Evolutionary conservation across 2,329 filamentous ascomycete genomes (phyloP).

Genomic region (Colletotrichum cereale): DNA sequence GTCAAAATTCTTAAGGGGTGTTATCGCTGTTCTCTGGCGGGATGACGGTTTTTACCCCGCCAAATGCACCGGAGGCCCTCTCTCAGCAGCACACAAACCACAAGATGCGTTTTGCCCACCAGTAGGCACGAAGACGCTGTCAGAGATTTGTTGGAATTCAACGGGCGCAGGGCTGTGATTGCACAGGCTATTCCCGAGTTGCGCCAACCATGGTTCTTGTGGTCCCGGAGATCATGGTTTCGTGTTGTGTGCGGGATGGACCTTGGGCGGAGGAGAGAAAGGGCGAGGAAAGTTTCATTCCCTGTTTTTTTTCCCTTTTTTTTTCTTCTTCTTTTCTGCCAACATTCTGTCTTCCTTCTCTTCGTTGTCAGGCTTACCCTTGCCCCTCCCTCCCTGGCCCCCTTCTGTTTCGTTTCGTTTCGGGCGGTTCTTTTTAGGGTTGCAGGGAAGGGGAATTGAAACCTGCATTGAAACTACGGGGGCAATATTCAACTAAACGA

Average conservation of each 20-base stretch:
- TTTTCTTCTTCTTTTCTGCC: background rate
- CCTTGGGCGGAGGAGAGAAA: constrained; percentile 5
- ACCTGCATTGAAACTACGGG: constrained; percentile 20
- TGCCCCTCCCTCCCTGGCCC: background rate
- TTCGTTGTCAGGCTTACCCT: background rate
- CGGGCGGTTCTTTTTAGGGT: constrained; percentile 35
- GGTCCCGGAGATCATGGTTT: constrained; percentile 21
- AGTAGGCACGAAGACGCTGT: background rate
- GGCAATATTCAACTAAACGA: constrained; percentile 29
- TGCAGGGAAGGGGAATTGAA: constrained; percentile 27
- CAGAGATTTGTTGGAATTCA: background rate
- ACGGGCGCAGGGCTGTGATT: background rate
- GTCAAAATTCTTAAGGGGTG: background rate
- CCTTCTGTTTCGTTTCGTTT: constrained; percentile 38
- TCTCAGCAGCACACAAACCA: background rate
- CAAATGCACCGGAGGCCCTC: background rate
- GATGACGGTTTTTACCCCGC: constrained; percentile 3
- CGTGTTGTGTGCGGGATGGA: constrained; percentile 17
- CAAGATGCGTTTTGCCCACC: background rate
- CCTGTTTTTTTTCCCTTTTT: constrained; percentile 9
- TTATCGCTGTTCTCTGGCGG: background rate
- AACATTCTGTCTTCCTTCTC: background rate
- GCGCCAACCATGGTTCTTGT: background rate
- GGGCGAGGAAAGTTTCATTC: constrained; percentile 12
- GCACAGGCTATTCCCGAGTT: background rate